Base-by-base conservation (phyloP, 306 rosid genomes). In the Myrica gale region DNA sequence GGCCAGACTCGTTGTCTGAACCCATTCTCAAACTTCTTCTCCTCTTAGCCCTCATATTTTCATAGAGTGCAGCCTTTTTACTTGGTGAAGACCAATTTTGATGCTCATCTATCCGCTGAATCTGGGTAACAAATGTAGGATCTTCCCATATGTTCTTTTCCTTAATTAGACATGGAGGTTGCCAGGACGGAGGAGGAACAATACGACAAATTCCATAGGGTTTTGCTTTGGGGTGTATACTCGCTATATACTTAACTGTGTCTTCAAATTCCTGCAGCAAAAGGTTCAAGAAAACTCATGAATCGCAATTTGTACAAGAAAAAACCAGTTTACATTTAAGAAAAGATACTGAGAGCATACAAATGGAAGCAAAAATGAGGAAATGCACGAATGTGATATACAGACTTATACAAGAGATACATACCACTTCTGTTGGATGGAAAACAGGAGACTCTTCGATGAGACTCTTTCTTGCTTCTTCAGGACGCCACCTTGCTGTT, bases 181-280 rank as follows among this genome's bases (percentile, higher is more conserved):
- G 69, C 97, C 99, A 92, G 55, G 86, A 75, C 77, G 84, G 32
- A 74, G 97, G 97, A 74, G 97, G 97, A 82, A 88, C 79, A 76
- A 95, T 95, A 75, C 96, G 93, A 63, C 97, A 95, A 20, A 92
- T 90, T 74, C 99, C 99, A 78, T 82, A 85, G 45, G 86, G 79
- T 82, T 83, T 92, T 26, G 87, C 97, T 48, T 61, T 76, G 76
- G 91, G 80, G 74, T 81, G 82, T 79, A 95, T 87, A 48, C 82
- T 92, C 78, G 88, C 89, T 68, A 95, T 83, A 82, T 90, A 95
- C 68, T 87, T 73, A 69, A 84, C 82, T 0, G 84, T 82, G 80
- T 95, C 93, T 74, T 68, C 75, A 86, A 90, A 92, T 85, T 92
- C 99, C 99, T 95, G 85, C 83, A 78, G 73, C n/a, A 65, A 67